Base-by-base conservation (phyloP, 2,329 filamentous ascomycete species). In the Fusarium equiseti region DNA sequence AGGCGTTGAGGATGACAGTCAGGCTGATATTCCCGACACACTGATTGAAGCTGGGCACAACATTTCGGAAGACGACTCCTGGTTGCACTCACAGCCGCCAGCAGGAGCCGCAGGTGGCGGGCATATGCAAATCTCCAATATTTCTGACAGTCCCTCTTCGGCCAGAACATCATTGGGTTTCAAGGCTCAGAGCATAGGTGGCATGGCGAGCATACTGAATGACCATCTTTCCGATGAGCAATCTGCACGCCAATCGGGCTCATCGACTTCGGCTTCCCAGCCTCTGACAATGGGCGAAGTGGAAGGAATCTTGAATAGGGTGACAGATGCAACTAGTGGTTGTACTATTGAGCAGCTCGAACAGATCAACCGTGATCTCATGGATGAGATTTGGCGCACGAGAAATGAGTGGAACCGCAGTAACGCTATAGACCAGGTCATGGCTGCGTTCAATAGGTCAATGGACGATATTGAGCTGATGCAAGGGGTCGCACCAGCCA, bases 341-440 rank as follows among this genome's bases (percentile, higher is more conserved):
- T 93, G 92, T 79, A 92, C 91, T 0, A 92, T 99, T 55, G 96
- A 99, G 81, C 95, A 99, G 79, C 84, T 99, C 22, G 95, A 98
- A 83, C 95, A 98, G 80, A 91, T 98, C 78, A 95, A 95, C 79
- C 91, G 94, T 10, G 90, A 91, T 72, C 84, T 98, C 69, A 98
- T 98, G 95, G 92, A 95, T 66, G 89, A 91, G 69, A 88, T 98
- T 46, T 99, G 96, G 96, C 86, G 86, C 66, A 88, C 87, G 65
- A 88, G 94, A 52, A 87, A 89, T 50, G 91, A 97, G 76, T 96
- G 93, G 89, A 96, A 99, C 80, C 89, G 96, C 45, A 91, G 90
- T 74, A 86, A 86, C 73, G 94, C 97, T 16, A 85, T 91, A 16
- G 83, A 82, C 48, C 82, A 85, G 40, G 86, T 97, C 40, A 84